Conservation (phyloP, 1,139 yeast genomes). For the Magnusiomyces clavatus region DNA sequence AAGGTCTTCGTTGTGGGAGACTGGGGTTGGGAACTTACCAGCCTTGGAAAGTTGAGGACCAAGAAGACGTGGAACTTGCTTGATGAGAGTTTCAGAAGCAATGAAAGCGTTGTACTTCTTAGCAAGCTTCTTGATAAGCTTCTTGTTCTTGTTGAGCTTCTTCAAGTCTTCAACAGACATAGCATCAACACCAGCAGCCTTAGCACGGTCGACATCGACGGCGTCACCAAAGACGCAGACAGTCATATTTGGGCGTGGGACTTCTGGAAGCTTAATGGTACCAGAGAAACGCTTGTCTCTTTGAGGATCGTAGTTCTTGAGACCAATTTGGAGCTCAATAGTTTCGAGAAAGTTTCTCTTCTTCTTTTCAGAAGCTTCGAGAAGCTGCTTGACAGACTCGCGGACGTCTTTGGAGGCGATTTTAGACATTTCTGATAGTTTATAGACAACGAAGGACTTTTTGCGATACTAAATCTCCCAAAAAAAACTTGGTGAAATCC, state of each 20-base stretch:
- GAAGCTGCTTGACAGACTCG: constrained; percentile 89
- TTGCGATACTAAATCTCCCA: constrained; percentile 32
- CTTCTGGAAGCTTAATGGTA: constrained; percentile 95
- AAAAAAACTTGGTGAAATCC: constrained; percentile 25
- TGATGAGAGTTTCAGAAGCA: constrained; percentile 98
- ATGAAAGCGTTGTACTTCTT: constrained; percentile 99
- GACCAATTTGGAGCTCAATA: constrained; percentile 98
- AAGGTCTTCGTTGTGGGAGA: constrained; percentile 98
- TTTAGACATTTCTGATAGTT: constrained; percentile 67
- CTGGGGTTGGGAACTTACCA: constrained; percentile 99
- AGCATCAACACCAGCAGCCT: constrained; percentile 98
- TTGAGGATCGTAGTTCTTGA: constrained; percentile 99
- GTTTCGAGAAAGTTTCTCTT: constrained; percentile 99
- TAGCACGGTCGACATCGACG: constrained; percentile 99
- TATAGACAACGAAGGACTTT: constrained; percentile 12
- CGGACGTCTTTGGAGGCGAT: constrained; percentile 90
- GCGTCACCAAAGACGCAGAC: constrained; percentile 99
- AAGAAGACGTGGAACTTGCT: constrained; percentile 99
- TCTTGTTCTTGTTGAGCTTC: constrained; percentile 99
- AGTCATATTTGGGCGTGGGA: constrained; percentile 99
- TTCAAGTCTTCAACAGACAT: constrained; percentile 99
- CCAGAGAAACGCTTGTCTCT: constrained; percentile 99
- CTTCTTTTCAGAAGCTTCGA: constrained; percentile 94
- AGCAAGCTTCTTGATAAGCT: constrained; percentile 98
- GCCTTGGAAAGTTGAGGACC: constrained; percentile 99